Percentiles rank a stretch among this genome's conserved stretches.
Evolutionary conservation across 2,329 filamentous ascomycete species (phyloP).

Genomic region (Chaetomiaceae sp.): DNA sequence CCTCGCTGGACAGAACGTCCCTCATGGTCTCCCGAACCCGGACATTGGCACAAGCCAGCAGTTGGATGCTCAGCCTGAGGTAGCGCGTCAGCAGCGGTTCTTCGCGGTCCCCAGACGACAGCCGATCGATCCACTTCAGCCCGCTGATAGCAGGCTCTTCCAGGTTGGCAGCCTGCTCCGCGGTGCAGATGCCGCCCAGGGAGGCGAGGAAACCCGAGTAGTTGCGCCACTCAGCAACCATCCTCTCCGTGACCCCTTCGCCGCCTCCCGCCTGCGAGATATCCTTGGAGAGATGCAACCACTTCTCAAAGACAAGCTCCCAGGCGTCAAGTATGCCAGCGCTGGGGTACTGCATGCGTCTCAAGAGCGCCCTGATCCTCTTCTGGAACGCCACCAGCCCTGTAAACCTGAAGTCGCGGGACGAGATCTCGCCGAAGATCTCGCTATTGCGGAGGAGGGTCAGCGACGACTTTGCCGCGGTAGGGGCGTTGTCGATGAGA

Average conservation of each 20-base stretch:
- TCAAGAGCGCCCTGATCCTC: conserved; percentile 54
- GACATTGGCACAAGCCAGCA: conserved; percentile 60
- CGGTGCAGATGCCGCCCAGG: conserved; percentile 60
- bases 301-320: conserved; percentile 62
- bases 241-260: conserved; percentile 51
- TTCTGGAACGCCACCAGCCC: conserved; percentile 68
- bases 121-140: conserved; percentile 60
- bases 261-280: conserved; percentile 47
- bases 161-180: conserved; percentile 51
- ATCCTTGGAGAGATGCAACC: conserved; percentile 60
- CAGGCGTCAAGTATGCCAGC: conserved; percentile 64
- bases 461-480: conserved; percentile 46
- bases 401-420: conserved; percentile 61
- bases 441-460: conserved; percentile 57
- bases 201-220: conserved; percentile 65
- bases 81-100: conserved; percentile 58
- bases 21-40: conserved; percentile 63
- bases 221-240: conserved; percentile 63
- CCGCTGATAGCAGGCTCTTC: conserved; percentile 56
- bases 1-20: conserved; percentile 62
- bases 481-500: conserved; percentile 48
- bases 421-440: conserved; percentile 58
- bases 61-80: conserved; percentile 59
- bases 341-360: conserved; percentile 58
- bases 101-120: conserved; percentile 55